Evolutionary conservation across 2,329 filamentous ascomycete genomes (phyloP).

Genomic region (Fusarium mexicanum): DNA sequence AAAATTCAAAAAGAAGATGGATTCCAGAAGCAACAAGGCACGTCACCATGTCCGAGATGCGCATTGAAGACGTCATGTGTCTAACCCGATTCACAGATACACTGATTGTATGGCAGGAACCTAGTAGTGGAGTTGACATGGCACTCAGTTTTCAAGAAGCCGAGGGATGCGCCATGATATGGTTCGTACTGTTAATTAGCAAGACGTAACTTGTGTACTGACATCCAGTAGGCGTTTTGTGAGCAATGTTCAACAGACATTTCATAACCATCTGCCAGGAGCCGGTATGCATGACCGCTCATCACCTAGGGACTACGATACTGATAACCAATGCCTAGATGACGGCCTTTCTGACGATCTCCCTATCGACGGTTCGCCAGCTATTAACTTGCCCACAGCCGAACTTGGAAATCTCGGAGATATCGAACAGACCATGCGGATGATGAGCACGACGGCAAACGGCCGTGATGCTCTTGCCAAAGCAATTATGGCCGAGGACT

Average conservation of each 20-base stretch:
- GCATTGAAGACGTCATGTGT: slow-evolving; percentile 34
- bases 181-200: slow-evolving; percentile 62
- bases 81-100: slow-evolving; percentile 72
- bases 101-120: slow-evolving; percentile 97
- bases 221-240: slow-evolving; percentile 81
- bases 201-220: slow-evolving; percentile 20
- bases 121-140: slow-evolving; percentile 87
- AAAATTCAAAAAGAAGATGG: slow-evolving; percentile 92
- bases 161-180: slow-evolving; percentile 91
- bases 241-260: slow-evolving; percentile 81
- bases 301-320: background rate
- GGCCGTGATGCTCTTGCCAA: slow-evolving; percentile 90
- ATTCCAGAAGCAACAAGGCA: slow-evolving; percentile 98
- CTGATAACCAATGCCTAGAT: slow-evolving; percentile 61
- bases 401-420: slow-evolving; percentile 85
- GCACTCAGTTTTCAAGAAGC: slow-evolving; percentile 97
- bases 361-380: slow-evolving; percentile 75
- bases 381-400: slow-evolving; percentile 79
- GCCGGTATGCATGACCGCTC: slow-evolving; percentile 61
- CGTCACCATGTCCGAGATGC: slow-evolving; percentile 38
- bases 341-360: slow-evolving; percentile 89
- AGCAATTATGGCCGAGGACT: slow-evolving; percentile 84
- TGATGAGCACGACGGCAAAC: slow-evolving; percentile 75
- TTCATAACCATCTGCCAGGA: slow-evolving; percentile 66
- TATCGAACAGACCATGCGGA: slow-evolving; percentile 85